Percentiles rank a stretch among this genome's conserved stretches.
phyloP scores from a whole-genome alignment of 1,284 basidiomycete genomes.

The Cutaneotrichosporon sp. region DNA sequence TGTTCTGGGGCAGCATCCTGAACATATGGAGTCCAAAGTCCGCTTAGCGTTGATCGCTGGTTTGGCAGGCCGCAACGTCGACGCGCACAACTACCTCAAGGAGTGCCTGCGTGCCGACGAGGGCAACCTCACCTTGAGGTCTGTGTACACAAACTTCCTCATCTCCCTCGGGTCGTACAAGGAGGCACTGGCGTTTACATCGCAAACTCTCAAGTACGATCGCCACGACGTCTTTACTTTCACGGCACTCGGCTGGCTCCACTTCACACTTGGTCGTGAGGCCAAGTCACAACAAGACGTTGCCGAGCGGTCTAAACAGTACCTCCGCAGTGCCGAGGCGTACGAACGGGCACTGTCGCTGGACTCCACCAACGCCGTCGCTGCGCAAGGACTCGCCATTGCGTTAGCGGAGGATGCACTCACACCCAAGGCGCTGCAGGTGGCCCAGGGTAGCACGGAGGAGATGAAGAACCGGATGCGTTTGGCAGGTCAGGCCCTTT shows the following conservation, averaged over 20 bases:
- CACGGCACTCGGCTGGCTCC: conserved; percentile 78
- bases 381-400: conserved; percentile 88
- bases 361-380: conserved; percentile 77
- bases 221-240: conserved; percentile 84
- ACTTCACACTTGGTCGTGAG: conserved; percentile 74
- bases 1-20: conserved; percentile 75
- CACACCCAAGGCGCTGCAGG: conserved; percentile 47
- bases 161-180: conserved; percentile 55
- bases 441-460: conserved; percentile 51
- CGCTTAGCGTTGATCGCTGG: conserved; percentile 75
- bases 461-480: conserved; percentile 59
- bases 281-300: conserved; percentile 52
- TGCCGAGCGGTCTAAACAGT: conserved; percentile 68
- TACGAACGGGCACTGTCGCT: conserved; percentile 81
- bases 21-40: conserved; percentile 90
- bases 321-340: conserved; percentile 75
- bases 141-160: conserved; percentile 80
- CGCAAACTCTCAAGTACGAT: conserved; percentile 72
- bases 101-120: conserved; percentile 57
- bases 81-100: conserved; percentile 80
- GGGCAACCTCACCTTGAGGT: conserved; percentile 53
- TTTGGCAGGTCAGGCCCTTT: conserved; percentile 75
- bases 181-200: conserved; percentile 77
- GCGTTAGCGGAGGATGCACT: conserved; percentile 83
- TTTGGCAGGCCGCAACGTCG: conserved; percentile 62